Base-by-base conservation (phyloP, 345 rosid species). In the Hibiscus tridactylites region DNA sequence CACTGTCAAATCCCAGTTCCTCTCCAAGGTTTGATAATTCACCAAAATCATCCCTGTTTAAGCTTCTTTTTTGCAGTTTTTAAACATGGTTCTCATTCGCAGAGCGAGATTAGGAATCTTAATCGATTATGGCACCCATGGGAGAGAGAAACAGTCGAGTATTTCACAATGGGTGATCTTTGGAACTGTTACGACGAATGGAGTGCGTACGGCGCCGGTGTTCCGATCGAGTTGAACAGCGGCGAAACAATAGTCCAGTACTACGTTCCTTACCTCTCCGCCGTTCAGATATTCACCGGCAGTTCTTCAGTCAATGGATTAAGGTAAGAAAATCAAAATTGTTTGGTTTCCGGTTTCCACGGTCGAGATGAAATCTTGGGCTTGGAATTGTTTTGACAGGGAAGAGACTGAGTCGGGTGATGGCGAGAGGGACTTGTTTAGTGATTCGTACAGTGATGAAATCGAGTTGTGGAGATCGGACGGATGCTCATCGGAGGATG, bases 141-240 rank as follows among this genome's bases (percentile, higher is more conserved):
- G 87, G 97, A 89, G 78, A 92, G 93, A 77, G 97, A 95, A 66
- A 85, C 78, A 33, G 90, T 95, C 59, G 98, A 95, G 70, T 95
- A 82, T 78, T 92, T 95, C 71, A 88, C 86, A 42, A 79, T 95
- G 76, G 77, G 83, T 73, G 97, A 92, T 85, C 83, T 95, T 0
- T 92, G 99, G 99, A 84, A 75, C 60, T 87, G 88, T 73, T 95
- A 83, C 29, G 96, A 95, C 81, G 98, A 95, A 82, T 95, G 98
- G 99, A 95, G 99, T 75, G 99, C 97, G n/a, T 95, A 95, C 80
- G 99, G 98, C 39, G 99, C 97, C 65, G 98, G 98, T 26, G 97
- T 95, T 61, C 99, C 99, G 2, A 79, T 95, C 72, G 77, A 53
- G 71, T 74, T 89, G 75, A 58, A 75, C 77, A 79, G 80, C 81